Evolutionary conservation across 2,329 filamentous ascomycete species (phyloP).

Genomic region (Aureobasidium mangrovei): DNA sequence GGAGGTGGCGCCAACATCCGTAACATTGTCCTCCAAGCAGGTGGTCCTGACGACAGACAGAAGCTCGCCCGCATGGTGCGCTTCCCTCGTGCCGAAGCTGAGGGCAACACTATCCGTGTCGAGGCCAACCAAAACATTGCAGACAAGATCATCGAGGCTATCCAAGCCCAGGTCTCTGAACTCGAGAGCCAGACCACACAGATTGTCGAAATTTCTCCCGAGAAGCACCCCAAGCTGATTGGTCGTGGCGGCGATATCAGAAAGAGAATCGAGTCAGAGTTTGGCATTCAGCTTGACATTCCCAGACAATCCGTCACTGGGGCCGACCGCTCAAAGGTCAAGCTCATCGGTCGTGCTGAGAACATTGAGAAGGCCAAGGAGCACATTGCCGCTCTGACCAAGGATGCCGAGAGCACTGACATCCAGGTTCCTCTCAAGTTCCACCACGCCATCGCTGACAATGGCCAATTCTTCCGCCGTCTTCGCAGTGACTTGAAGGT

Average conservation of each 20-base stretch:
- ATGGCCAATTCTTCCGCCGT: constrained; percentile 86
- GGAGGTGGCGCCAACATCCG: constrained; percentile 79
- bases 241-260: constrained; percentile 84
- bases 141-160: constrained; percentile 76
- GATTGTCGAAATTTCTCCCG: constrained; percentile 69
- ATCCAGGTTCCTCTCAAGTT: constrained; percentile 72
- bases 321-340: constrained; percentile 73
- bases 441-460: constrained; percentile 79
- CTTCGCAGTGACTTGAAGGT: constrained; percentile 80
- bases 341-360: constrained; percentile 68
- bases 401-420: constrained; percentile 81
- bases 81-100: constrained; percentile 80
- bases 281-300: constrained; percentile 80
- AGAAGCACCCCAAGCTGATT: constrained; percentile 86
- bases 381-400: constrained; percentile 69
- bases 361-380: constrained; percentile 80
- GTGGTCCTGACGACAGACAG: constrained; percentile 77
- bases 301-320: constrained; percentile 64
- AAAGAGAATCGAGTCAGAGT: constrained; percentile 74
- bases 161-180: constrained; percentile 72
- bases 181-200: constrained; percentile 75
- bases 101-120: constrained; percentile 68
- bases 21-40: constrained; percentile 76
- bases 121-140: constrained; percentile 79
- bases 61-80: constrained; percentile 83